phyloP scores from a whole-genome alignment of 2,329 filamentous ascomycete species.

The Intubia oerlemansii region DNA sequence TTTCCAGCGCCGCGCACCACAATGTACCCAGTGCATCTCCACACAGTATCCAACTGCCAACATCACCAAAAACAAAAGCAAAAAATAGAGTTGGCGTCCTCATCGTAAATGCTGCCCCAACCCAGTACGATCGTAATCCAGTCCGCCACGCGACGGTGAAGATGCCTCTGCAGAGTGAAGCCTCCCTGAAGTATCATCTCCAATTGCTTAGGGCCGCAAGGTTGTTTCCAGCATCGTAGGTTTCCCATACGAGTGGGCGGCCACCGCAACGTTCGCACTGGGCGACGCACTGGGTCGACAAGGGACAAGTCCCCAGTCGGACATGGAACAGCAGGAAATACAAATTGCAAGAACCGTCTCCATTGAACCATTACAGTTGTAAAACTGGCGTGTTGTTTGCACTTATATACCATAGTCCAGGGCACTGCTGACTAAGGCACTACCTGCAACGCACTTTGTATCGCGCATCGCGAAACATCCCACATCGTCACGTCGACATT shows the following conservation, averaged over 20 bases:
- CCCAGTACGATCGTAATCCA: slow-evolving; percentile 44
- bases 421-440: too few species aligned
- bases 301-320: slow-evolving; percentile 22
- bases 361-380: slow-evolving; percentile 10
- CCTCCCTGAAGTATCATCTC: slow-evolving; percentile 50
- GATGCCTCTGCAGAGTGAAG: slow-evolving; percentile 50
- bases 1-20: too few species aligned
- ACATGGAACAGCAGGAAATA: slow-evolving; percentile 25
- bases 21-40: too few species aligned
- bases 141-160: slow-evolving; percentile 49
- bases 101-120: slow-evolving; percentile 34
- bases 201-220: slow-evolving; percentile 41
- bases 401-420: too few species aligned
- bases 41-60: too few species aligned
- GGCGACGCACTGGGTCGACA: slow-evolving; percentile 27
- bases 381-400: too few species aligned
- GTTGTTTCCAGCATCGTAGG: slow-evolving; percentile 42
- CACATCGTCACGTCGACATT: too few species aligned
- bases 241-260: slow-evolving; percentile 43
- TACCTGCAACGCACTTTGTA: too few species aligned
- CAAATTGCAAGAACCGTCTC: slow-evolving; percentile 21
- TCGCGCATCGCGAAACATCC: too few species aligned
- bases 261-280: slow-evolving; percentile 49
- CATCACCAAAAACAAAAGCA: slow-evolving; percentile 6
- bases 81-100: slow-evolving; percentile 24